These are phyloP conservation scores for Fusarium sp. DNA, from an alignment of 2,329 filamentous ascomycete species.

Conservation along the genomic window DNA sequence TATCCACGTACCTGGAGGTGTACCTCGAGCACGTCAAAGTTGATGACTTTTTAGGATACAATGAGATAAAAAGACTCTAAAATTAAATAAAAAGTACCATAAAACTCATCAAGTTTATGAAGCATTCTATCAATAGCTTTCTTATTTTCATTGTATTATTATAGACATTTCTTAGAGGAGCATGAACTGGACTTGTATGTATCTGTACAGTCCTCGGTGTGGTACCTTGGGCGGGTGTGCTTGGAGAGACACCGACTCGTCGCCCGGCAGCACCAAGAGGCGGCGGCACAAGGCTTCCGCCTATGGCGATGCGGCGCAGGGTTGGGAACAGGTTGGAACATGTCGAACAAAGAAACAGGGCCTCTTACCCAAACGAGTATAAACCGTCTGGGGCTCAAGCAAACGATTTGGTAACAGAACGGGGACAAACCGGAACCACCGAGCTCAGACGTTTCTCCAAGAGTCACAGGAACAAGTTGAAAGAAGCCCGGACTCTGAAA, in stretches of 20 bases:
- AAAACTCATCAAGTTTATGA: background rate
- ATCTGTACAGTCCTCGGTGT: background rate
- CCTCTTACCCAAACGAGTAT: conserved; percentile 35
- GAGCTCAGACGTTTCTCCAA: conserved; percentile 16
- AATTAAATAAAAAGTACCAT: background rate
- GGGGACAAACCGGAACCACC: conserved; percentile 43
- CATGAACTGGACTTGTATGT: background rate
- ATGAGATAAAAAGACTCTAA: background rate
- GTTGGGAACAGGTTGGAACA: conserved; percentile 25
- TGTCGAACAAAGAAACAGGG: conserved; percentile 35
- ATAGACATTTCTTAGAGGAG: background rate
- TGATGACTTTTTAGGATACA: background rate
- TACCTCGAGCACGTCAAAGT: background rate
- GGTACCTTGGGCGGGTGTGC: conserved; percentile 19
- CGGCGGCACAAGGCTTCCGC: conserved; percentile 27
- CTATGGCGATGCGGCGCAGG: conserved; percentile 22
- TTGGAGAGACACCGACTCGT: conserved; percentile 29
- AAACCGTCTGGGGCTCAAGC: conserved; percentile 25
- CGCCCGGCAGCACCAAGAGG: conserved; percentile 27
- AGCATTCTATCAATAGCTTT: background rate
- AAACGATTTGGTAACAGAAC: conserved; percentile 46
- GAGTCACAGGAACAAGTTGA: conserved; percentile 28
- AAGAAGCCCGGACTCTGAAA: conserved; percentile 16
- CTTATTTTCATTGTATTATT: background rate
- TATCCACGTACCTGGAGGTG: background rate